Evolutionary conservation across 805 yeast genomes (phyloP).

Genomic region (Starmerella roubikii): DNA sequence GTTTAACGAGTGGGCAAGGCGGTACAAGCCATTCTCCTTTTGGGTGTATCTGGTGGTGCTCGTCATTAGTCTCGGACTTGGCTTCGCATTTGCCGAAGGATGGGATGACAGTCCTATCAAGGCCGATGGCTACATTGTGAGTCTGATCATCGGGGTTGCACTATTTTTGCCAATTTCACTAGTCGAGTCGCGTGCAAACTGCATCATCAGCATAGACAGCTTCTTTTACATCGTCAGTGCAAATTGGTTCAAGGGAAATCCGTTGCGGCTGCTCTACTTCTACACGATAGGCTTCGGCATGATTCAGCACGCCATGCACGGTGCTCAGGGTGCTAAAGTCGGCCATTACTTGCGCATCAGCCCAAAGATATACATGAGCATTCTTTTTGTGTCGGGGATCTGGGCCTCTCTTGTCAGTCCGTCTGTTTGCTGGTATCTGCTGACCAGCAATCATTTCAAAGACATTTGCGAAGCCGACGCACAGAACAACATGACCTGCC

Average conservation of each 20-base stretch:
- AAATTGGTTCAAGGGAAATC: conserved; percentile 28
- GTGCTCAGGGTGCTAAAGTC: conserved; percentile 33
- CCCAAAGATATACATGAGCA: conserved; percentile 46
- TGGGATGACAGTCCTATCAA: conserved; percentile 33
- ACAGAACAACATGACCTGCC: conserved; percentile 52
- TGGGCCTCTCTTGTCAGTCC: conserved; percentile 30
- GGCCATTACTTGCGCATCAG: conserved; percentile 55
- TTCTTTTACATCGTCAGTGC: conserved; percentile 42
- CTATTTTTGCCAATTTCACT: conserved; percentile 51
- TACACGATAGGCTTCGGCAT: conserved; percentile 43
- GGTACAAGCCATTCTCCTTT: conserved; percentile 47
- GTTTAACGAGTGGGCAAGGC: conserved; percentile 40
- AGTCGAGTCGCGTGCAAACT: conserved; percentile 54
- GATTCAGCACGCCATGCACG: conserved; percentile 40
- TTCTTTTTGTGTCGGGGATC: conserved; percentile 34
- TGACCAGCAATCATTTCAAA: conserved; percentile 24
- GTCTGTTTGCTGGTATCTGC: conserved; percentile 33
- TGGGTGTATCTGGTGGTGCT: conserved; percentile 44
- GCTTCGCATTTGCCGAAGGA: conserved; percentile 24
- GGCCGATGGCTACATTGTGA: conserved; percentile 31
- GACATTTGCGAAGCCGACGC: conserved; percentile 38
- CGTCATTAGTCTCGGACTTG: conserved; percentile 18
- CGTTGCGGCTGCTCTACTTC: conserved; percentile 48
- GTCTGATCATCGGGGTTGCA: conserved; percentile 40
- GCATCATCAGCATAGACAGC: conserved; percentile 45